Evolutionary conservation across 2,329 filamentous ascomycete genomes (phyloP).

Genomic region (Xylaria sp.): DNA sequence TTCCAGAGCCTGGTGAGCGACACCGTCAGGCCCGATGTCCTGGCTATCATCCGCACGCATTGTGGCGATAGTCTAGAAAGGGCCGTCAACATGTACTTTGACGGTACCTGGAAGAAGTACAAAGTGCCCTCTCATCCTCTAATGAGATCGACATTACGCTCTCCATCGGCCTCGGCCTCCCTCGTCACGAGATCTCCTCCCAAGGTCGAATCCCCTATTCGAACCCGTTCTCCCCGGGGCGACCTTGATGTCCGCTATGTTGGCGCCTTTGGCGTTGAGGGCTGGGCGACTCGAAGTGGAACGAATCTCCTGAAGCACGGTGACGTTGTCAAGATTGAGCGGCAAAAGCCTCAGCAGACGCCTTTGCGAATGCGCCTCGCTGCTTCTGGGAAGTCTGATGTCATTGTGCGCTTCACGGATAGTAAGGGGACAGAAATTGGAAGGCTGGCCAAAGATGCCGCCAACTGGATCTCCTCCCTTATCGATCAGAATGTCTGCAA

Average conservation of each 20-base stretch:
- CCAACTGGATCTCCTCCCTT: constrained; percentile 90
- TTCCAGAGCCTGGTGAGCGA: constrained; percentile 71
- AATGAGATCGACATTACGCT: constrained; percentile 34
- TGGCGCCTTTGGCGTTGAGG: constrained; percentile 90
- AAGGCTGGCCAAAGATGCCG: constrained; percentile 84
- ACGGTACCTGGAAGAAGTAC: constrained; percentile 71
- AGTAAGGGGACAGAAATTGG: constrained; percentile 83
- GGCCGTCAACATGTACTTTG: constrained; percentile 76
- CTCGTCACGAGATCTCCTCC: constrained; percentile 32
- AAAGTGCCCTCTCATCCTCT: constrained; percentile 49
- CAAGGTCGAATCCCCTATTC: constrained; percentile 31
- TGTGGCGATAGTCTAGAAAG: constrained; percentile 69
- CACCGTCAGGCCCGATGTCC: constrained; percentile 60
- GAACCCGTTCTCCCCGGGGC: constrained; percentile 32
- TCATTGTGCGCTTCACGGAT: constrained; percentile 92
- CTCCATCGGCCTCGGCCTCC: constrained; percentile 27
- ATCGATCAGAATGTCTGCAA: constrained; percentile 89
- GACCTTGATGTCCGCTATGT: constrained; percentile 73
- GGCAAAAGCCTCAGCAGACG: constrained; percentile 77
- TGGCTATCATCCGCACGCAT: constrained; percentile 63
- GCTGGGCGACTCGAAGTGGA: constrained; percentile 91
- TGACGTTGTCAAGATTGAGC: constrained; percentile 86
- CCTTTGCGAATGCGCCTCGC: constrained; percentile 59
- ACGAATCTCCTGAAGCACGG: constrained; percentile 79
- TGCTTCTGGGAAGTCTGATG: constrained; percentile 77